phyloP scores from a whole-genome alignment of 225 moss, liverwort and hornwort species.

The Sphagnum tenellum region DNA sequence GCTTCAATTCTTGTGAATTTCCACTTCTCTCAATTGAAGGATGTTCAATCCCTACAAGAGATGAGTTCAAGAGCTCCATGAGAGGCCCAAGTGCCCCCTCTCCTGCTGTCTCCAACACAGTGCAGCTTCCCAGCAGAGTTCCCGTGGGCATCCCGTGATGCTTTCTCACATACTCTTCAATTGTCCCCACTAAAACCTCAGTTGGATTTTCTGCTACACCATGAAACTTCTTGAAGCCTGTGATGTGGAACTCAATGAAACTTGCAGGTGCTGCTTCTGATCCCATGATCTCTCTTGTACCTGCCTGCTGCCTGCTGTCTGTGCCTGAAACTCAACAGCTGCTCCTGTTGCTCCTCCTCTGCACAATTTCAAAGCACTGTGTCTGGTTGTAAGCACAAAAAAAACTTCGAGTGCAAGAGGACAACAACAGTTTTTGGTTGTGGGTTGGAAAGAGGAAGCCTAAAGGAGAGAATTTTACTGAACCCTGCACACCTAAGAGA shows the following conservation, averaged over 20 bases:
- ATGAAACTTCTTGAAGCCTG: constrained; percentile 90
- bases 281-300: constrained; percentile 35
- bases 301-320: no score
- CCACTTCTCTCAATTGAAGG: constrained; percentile 18
- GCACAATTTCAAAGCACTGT: no score
- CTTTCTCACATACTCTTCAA: constrained; percentile 45
- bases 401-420: no score
- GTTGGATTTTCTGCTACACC: constrained; percentile 79
- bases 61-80: constrained; percentile 40
- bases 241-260: constrained; percentile 58
- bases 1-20: constrained; percentile 10
- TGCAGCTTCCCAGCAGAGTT: constrained; percentile 56
- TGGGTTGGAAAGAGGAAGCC: no score
- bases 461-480: no score
- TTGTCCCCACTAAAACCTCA: constrained; percentile 45
- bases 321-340: no score
- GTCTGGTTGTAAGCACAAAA: no score
- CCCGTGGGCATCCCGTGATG: constrained; percentile 40
- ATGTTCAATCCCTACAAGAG: constrained; percentile 23
- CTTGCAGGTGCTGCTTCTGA: constrained; percentile 44
- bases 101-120: constrained; percentile 77
- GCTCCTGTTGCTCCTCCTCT: no score
- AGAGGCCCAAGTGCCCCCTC: constrained; percentile 35
- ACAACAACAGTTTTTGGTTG: no score
- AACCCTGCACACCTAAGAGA: no score